These are phyloP conservation scores for Withania somnifera DNA, from an alignment of 305 asterid species.

Conservation along the genomic window DNA sequence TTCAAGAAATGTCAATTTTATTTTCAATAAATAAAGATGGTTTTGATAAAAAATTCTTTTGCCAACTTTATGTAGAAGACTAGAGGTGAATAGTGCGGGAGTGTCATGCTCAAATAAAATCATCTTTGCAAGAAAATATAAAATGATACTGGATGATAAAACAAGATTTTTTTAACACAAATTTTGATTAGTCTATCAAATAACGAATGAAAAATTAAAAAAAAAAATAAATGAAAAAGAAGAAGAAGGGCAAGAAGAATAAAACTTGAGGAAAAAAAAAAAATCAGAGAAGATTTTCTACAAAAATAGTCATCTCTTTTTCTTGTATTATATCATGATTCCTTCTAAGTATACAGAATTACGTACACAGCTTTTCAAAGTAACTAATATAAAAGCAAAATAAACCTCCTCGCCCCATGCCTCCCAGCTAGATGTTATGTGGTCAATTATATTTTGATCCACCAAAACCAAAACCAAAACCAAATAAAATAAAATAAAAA, in stretches of 20 bases:
- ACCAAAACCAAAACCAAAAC: neutral
- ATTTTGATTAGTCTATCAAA: neutral
- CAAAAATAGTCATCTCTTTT: neutral
- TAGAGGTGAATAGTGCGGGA: neutral
- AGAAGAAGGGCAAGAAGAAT: neutral
- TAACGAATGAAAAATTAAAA: neutral
- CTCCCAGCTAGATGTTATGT: neutral
- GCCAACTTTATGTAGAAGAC: neutral
- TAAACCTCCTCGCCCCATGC: neutral
- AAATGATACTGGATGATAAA: no score
- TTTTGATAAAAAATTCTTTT: neutral
- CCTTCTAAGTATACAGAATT: neutral
- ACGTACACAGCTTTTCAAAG: neutral
- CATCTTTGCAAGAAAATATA: no score
- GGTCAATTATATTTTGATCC: neutral
- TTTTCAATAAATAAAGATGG: neutral
- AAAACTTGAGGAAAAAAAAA: neutral
- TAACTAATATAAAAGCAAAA: neutral
- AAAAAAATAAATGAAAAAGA: neutral
- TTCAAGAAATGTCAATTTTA: neutral
- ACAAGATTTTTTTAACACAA: no score
- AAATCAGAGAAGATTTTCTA: neutral
- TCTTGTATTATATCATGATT: neutral
- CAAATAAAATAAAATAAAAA: no score
- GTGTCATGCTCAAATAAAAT: no score